These are phyloP conservation scores for Quercus bicolor DNA, from an alignment of 306 rosid genomes.

Conservation along the genomic window DNA sequence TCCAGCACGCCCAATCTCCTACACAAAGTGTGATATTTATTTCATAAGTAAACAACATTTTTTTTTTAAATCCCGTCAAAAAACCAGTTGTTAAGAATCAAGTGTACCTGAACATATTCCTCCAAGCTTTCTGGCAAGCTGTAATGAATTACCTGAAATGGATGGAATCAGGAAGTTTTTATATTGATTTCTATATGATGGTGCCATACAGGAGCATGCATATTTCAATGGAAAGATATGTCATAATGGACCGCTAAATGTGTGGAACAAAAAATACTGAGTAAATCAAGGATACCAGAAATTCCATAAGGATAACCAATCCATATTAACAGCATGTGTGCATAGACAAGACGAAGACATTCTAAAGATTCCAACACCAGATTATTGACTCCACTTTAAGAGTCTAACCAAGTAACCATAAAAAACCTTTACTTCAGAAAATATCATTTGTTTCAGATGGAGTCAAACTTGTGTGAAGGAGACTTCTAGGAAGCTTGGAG, in stretches of 20 bases:
- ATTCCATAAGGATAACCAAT: background rate
- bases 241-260: constrained; percentile 19
- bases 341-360: constrained; percentile 11
- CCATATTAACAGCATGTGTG: constrained; percentile 10
- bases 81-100: constrained; percentile 16
- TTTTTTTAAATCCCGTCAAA: background rate
- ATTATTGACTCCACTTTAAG: background rate
- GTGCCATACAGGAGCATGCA: constrained; percentile 8
- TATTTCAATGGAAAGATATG: constrained; percentile 10
- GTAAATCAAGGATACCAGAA: background rate
- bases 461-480: background rate
- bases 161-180: constrained; percentile 3
- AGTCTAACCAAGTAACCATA: background rate
- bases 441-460: background rate
- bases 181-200: constrained; percentile 11
- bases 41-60: constrained; percentile 9
- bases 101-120: constrained; percentile 84
- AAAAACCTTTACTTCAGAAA: background rate
- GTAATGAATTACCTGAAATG: constrained; percentile 85
- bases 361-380: constrained; percentile 3
- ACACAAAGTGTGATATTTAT: constrained; percentile 21
- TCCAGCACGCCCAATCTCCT: constrained; percentile 97
- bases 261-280: background rate
- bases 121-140: constrained; percentile 95
- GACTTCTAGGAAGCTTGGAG: background rate